Evolutionary conservation across 257 asterid species (phyloP), one percentile per base, ranked within the genome.

Genomic region (Pogostemon cablin): DNA sequence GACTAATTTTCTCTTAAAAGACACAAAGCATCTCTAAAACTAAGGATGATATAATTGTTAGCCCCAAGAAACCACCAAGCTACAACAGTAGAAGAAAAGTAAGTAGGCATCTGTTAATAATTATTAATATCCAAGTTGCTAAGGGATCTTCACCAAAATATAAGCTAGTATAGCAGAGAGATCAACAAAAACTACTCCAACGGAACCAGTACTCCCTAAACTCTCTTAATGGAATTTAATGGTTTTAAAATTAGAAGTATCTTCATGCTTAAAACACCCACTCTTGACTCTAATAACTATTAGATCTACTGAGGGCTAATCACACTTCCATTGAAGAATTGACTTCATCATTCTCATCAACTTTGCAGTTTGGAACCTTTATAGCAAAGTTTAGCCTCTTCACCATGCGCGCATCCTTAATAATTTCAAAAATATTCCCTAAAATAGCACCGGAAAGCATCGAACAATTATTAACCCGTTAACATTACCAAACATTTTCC

Each of bases 361-460:
- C 9, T 8, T 62, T 1, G 2, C 32, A 49, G 39, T 3, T 71
- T 4, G 4, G 54, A 39, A 62, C 32, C n/a, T n/a, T 2, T 34
- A 5, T 47, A 62, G 65, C 70, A 69, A 40, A 2, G 11, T 10
- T 3, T 5, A 62, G 63, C 49, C 17, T 25, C 32, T 42, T 47
- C 11, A n/a, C 74, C 49, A 40, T 49, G 10, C 43, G 3, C 6
- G 40, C 25, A 47, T 44, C 38, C 12, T 2, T 17, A 59, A 59
- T 15, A 8, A 35, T 38, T 48, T 17, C 43, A 20, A 41, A 40
- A 40, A 25, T 20, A 20, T 9, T 8, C 25, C 15, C 53, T 35
- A 4, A 53, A 71, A 75, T 8, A 62, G 32, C 75, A 63, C 9
- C 39, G 6, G n/a, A 67, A 61, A 77, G 54, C 63, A 61, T 62